phyloP scores from a whole-genome alignment of 2,329 filamentous ascomycete genomes.

The Ceratocystiopsis brevicomis region DNA sequence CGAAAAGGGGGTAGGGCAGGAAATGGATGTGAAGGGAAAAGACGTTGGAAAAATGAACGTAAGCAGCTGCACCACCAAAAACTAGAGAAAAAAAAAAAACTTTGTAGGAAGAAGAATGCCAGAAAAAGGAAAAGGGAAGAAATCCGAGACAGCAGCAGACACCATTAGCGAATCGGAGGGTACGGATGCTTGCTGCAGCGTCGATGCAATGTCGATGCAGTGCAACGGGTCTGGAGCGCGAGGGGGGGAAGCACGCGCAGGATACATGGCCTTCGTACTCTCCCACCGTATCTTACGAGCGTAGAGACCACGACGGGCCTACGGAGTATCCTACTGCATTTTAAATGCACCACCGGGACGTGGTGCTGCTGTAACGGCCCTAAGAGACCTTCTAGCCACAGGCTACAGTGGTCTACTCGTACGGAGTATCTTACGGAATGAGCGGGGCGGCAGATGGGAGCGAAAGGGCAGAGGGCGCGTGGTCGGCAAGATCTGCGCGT shows the following conservation, averaged over 20 bases:
- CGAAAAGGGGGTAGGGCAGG: no score
- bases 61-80: no score
- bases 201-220: background rate
- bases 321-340: background rate
- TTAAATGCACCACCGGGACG: background rate
- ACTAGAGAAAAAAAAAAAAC: background rate
- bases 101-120: no score
- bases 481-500: constrained; percentile 20
- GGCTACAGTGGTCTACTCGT: constrained; percentile 4
- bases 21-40: background rate
- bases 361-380: no score
- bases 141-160: background rate
- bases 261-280: no score
- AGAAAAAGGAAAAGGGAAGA: background rate
- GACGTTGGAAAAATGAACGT: no score
- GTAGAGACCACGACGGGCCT: no score
- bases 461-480: constrained; percentile 10
- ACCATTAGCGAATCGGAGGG: background rate
- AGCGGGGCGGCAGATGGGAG: constrained; percentile 10
- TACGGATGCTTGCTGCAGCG: constrained; percentile 1
- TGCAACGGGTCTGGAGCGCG: background rate
- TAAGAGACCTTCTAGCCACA: no score
- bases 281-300: no score
- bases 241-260: no score
- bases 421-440: background rate